phyloP scores from a whole-genome alignment of 306 rosid genomes.

The Parietaria judaica region DNA sequence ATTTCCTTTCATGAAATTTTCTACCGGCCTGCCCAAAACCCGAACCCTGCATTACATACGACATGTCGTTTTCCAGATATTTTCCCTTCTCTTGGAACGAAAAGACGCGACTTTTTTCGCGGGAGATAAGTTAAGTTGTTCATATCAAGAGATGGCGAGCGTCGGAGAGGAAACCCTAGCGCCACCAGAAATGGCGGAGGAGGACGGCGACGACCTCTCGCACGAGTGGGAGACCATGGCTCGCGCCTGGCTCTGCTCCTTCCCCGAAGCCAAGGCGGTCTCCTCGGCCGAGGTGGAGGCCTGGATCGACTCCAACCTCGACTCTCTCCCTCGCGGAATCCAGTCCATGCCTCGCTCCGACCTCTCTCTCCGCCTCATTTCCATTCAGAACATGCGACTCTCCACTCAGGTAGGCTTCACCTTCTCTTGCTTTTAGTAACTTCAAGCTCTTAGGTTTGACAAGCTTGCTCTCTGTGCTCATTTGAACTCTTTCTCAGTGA shows the following conservation, averaged over 20 bases:
- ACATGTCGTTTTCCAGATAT: too few species aligned
- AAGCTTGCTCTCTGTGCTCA: too few species aligned
- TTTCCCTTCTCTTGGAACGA: background rate
- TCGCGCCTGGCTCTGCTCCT: slow-evolving; percentile 79
- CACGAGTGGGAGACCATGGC: slow-evolving; percentile 96
- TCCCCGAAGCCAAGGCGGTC: slow-evolving; percentile 72
- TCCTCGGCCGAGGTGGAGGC: slow-evolving; percentile 78
- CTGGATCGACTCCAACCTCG: slow-evolving; percentile 72
- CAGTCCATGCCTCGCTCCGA: slow-evolving; percentile 85
- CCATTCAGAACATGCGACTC: slow-evolving; percentile 72
- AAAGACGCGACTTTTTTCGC: background rate
- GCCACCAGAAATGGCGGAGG: slow-evolving; percentile 13
- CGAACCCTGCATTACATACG: too few species aligned
- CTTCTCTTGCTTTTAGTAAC: too few species aligned
- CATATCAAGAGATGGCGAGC: slow-evolving; percentile 35
- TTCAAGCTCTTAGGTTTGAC: too few species aligned
- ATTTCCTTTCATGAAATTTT: too few species aligned
- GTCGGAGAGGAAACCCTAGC: slow-evolving; percentile 24
- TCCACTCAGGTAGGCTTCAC: slow-evolving; percentile 32
- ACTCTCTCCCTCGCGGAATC: slow-evolving; percentile 62
- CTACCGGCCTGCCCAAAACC: too few species aligned
- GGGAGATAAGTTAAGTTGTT: background rate
- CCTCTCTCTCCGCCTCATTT: slow-evolving; percentile 64
- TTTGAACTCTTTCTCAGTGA: too few species aligned
- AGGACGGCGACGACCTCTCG: slow-evolving; percentile 37